Evolutionary conservation across 768 basidiomycete genomes (phyloP).

Genomic region (Rhizopogon vulgaris): DNA sequence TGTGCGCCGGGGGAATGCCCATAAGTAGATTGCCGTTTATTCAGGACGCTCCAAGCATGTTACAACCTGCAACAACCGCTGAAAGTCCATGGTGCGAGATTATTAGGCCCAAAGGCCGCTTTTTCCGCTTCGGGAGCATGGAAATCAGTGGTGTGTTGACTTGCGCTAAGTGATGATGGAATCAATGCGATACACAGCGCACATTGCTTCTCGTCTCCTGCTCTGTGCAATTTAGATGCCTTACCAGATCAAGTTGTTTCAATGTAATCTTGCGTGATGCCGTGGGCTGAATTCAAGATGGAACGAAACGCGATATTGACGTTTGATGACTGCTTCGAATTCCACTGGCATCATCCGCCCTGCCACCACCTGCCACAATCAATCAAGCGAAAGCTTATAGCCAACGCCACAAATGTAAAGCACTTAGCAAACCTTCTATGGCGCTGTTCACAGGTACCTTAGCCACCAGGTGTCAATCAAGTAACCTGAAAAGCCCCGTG

Average conservation of each 20-base stretch:
- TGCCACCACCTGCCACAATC: background rate
- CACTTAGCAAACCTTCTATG: background rate
- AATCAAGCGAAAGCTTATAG: slow-evolving; percentile 1
- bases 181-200: background rate
- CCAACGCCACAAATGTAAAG: slow-evolving; percentile 1
- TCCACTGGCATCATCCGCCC: background rate
- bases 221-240: background rate
- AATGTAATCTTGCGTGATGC: background rate
- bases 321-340: background rate
- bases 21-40: background rate
- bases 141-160: background rate
- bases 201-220: background rate
- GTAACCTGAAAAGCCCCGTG: background rate
- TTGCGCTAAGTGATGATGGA: background rate
- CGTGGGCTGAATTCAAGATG: background rate
- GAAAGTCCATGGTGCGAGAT: slow-evolving; percentile 1
- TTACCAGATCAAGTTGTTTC: background rate
- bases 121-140: background rate
- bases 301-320: background rate
- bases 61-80: background rate
- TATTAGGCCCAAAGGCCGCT: background rate
- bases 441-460: background rate
- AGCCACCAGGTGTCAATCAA: background rate
- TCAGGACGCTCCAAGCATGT: background rate
- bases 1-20: background rate